These are phyloP conservation scores for Aspergillus sclerotioniger DNA, from an alignment of 495 filamentous ascomycete species.

Conservation along the genomic window DNA sequence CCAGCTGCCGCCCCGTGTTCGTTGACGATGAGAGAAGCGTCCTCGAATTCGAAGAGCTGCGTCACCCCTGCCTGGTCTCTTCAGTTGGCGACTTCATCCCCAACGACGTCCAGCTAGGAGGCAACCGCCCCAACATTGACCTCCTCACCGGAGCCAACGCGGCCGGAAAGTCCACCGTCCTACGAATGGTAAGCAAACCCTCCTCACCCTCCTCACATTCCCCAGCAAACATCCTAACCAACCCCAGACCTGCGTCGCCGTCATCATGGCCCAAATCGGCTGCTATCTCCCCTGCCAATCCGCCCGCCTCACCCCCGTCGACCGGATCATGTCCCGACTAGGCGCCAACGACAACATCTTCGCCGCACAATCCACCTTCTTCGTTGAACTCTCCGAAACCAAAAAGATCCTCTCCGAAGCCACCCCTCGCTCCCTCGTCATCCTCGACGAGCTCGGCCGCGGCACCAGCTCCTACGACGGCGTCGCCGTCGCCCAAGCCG, in stretches of 20 bases:
- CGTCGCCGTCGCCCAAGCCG: slow-evolving; percentile 93
- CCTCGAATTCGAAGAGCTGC: slow-evolving; percentile 85
- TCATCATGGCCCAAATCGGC: slow-evolving; percentile 98
- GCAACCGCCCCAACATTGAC: slow-evolving; percentile 75
- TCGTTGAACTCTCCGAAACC: slow-evolving; percentile 95
- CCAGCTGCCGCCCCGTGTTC: slow-evolving; percentile 85
- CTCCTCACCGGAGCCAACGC: slow-evolving; percentile 96
- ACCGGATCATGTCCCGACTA: slow-evolving; percentile 98
- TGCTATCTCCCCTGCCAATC: slow-evolving; percentile 85
- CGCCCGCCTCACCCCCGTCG: slow-evolving; percentile 84
- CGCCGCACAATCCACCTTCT: slow-evolving; percentile 96
- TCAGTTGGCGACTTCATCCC: slow-evolving; percentile 94
- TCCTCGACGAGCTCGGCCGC: slow-evolving; percentile 94
- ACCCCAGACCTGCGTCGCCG: slow-evolving; percentile 78
- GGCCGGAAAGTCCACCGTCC: slow-evolving; percentile 96
- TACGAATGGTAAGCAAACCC: slow-evolving; percentile 74
- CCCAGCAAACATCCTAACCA: slow-evolving; percentile 11
- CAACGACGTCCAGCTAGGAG: slow-evolving; percentile 88
- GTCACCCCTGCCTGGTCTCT: slow-evolving; percentile 90
- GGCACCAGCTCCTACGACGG: slow-evolving; percentile 95
- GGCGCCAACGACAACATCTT: slow-evolving; percentile 99
- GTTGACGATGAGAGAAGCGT: slow-evolving; percentile 80
- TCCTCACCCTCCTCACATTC: background rate
- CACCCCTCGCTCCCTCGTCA: slow-evolving; percentile 90
- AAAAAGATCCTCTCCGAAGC: slow-evolving; percentile 98